Conservation (phyloP, 441 rosid genomes). For the Flueggea neowawraea region DNA sequence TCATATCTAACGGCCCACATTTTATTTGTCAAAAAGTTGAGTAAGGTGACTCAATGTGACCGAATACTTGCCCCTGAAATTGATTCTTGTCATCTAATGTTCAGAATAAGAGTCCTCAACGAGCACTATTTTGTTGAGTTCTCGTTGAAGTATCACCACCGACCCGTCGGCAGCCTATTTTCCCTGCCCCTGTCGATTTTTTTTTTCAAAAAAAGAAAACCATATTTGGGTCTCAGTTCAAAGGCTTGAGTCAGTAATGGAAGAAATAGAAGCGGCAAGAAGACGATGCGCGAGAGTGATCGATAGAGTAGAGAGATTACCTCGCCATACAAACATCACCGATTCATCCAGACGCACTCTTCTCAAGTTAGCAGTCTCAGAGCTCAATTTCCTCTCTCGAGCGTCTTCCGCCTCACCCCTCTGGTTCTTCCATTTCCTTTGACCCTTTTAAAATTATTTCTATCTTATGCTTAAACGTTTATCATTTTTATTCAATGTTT, state of each 20-base stretch:
- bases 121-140: too few relatives aligned
- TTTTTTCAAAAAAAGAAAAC: too few relatives aligned
- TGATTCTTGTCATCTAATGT: too few relatives aligned
- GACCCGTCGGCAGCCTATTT: too few relatives aligned
- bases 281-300: conserved; percentile 48
- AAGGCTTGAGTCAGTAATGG: conserved; percentile 6
- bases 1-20: too few relatives aligned
- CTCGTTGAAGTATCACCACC: too few relatives aligned
- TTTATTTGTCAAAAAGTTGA: too few relatives aligned
- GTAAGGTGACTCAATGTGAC: too few relatives aligned
- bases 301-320: conserved; percentile 32
- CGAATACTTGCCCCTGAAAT: too few relatives aligned
- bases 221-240: too few relatives aligned
- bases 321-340: conserved; percentile 30
- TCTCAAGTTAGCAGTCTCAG: conserved; percentile 62
- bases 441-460: background rate
- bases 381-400: conserved; percentile 68
- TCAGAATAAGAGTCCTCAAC: too few relatives aligned
- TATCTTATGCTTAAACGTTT: background rate
- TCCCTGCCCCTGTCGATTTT: too few relatives aligned
- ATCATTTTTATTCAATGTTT: background rate
- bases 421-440: conserved; percentile 21
- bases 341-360: conserved; percentile 60
- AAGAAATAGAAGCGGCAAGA: conserved; percentile 41
- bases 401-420: conserved; percentile 15